Base-by-base conservation (phyloP, 1,139 yeast genomes). In the Suhomyces panamericanus region DNA sequence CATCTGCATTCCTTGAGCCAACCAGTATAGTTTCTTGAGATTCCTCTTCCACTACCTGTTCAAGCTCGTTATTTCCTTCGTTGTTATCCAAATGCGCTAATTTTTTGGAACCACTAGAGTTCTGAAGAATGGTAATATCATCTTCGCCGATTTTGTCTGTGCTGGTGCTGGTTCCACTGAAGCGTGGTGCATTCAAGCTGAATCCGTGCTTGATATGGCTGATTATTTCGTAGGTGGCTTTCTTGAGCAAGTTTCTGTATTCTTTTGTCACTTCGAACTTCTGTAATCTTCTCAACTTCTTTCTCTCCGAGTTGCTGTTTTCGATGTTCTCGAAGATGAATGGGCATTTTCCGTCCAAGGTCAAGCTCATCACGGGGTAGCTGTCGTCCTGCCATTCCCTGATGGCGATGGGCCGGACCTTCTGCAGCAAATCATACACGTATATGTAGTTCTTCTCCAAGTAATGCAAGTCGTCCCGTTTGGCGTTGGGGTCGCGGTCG, bases 401-500 rank as follows among this genome's bases (percentile, higher is more conserved):
- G 14, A 84, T 73, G 16, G 93, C 85, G 26, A 89, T 78, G 0
- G 99, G 97, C 46, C 96, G 79, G 50, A 86, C 85, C 33, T 77
- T 77, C 54, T 88, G 95, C 48, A 84, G 76, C 28, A 87, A 73
- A 59, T 95, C 99, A 67, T 87, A 93, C 26, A 89, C 85, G 52
- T 86, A 82, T 32, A 90, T 69, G 63, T 84, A 90, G 48, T 72
- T 69, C 42, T 67, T 67, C 43, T 83, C 83, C 63, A 95, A 87
- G 62, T 88, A 87, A 59, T 85, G 83, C 57, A 87, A 78, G 62
- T 91, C 97, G 53, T 88, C 96, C 45, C 96, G 75, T 53, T 77
- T 83, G 6, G 95, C 91, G 52, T 75, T 78, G 15, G 96, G 95
- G 62, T 91, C 97, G 54, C 96, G 77, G 64, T 93, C 98, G 31